phyloP scores from a whole-genome alignment of 768 basidiomycete genomes.

The Termitomyces sp. region DNA sequence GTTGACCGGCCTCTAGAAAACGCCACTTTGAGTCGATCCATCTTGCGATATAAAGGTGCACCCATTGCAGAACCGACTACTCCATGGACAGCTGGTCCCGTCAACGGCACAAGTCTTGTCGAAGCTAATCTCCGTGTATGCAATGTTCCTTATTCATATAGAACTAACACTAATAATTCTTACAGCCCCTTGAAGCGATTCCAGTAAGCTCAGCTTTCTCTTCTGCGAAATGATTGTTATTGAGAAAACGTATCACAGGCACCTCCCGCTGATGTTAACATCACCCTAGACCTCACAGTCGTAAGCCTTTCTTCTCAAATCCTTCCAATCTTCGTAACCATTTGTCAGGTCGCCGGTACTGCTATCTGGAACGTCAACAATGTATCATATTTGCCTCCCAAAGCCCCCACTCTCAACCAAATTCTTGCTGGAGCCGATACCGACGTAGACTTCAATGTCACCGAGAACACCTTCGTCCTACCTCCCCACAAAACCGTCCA shows the following conservation, averaged over 20 bases:
- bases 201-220: background rate
- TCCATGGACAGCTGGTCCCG: constrained; percentile 18
- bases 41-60: constrained; percentile 34
- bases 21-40: constrained; percentile 22
- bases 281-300: constrained; percentile 20
- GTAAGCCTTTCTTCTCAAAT: constrained; percentile 6
- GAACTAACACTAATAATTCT: background rate
- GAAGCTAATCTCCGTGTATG: constrained; percentile 14
- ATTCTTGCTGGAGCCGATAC: constrained; percentile 35
- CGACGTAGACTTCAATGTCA: constrained; percentile 25
- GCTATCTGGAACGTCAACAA: constrained; percentile 29
- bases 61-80: constrained; percentile 24
- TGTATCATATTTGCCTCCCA: constrained; percentile 26
- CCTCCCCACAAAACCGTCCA: constrained; percentile 34
- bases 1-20: constrained; percentile 12
- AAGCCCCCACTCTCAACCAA: constrained; percentile 25
- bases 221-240: background rate
- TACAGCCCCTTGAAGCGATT: constrained; percentile 9
- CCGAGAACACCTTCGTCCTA: constrained; percentile 35
- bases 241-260: constrained; percentile 5
- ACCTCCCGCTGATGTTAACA: constrained; percentile 22
- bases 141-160: background rate
- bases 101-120: constrained; percentile 9
- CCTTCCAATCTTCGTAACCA: background rate
- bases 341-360: constrained; percentile 13